phyloP scores from a whole-genome alignment of 306 rosid genomes.

The Prunus mira region DNA sequence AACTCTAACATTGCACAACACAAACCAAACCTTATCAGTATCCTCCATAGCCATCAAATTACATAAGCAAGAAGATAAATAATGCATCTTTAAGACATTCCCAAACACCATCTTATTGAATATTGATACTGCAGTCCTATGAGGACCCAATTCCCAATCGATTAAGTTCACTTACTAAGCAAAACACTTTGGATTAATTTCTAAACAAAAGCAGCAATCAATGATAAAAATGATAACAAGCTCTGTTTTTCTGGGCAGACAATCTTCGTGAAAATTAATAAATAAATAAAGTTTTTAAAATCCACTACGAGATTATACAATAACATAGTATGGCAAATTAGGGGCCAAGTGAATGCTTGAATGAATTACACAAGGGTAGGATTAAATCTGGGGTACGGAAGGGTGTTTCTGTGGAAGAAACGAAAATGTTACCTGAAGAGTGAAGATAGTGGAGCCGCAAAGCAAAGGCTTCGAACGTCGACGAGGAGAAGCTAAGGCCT shows the following conservation, averaged over 20 bases:
- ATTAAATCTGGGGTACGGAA: too few species aligned
- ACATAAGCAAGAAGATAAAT: not conserved
- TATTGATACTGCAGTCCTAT: not conserved
- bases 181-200: not conserved
- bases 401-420: not conserved
- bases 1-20: conserved; percentile 31
- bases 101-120: not conserved
- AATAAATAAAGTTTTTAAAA: too few species aligned
- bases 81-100: not conserved
- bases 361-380: not conserved
- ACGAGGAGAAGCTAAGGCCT: conserved; percentile 1
- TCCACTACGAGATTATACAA: too few species aligned
- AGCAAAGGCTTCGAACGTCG: not conserved
- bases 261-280: not conserved
- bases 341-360: not conserved
- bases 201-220: not conserved
- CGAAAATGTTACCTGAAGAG: conserved; percentile 11
- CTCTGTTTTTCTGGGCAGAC: not conserved
- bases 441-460: not conserved
- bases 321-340: not conserved
- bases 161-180: not conserved
- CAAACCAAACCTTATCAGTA: conserved; percentile 3
- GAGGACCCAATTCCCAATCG: not conserved
- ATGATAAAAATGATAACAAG: not conserved
- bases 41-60: not conserved